Evolutionary conservation across 352 stramenopile species (phyloP).

Genomic region (Globisporangium megalacanthum): DNA sequence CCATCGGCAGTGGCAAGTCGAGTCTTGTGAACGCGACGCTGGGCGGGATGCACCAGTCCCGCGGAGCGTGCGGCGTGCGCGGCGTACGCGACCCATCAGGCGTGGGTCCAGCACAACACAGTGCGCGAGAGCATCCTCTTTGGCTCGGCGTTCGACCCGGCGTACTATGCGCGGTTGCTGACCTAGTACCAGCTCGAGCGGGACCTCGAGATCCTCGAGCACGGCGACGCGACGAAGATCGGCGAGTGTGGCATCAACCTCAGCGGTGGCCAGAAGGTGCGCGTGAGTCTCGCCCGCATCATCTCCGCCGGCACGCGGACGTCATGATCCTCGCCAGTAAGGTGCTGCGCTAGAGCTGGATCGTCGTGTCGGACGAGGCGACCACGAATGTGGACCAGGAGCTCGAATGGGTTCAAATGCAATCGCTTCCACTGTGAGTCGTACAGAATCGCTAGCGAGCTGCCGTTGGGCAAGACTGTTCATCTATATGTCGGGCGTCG

Average conservation of each 20-base stretch:
- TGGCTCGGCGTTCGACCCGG: conserved; percentile 27
- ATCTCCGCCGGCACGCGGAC: too few relatives aligned
- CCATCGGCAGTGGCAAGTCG: conserved; percentile 27
- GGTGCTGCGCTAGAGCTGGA: too few relatives aligned
- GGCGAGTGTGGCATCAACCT: conserved; percentile 86
- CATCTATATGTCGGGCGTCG: too few relatives aligned
- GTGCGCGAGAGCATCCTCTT: conserved; percentile 61
- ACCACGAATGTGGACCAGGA: too few relatives aligned
- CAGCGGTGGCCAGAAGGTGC: conserved; percentile 77
- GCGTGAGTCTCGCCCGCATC: conserved; percentile 49
- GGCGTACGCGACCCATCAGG: conserved; percentile 34
- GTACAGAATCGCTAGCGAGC: too few relatives aligned
- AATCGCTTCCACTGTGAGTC: too few relatives aligned
- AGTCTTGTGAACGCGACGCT: conserved; percentile 44
- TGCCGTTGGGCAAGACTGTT: too few relatives aligned
- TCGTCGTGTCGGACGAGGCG: too few relatives aligned
- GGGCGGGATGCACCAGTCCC: conserved; percentile 35
- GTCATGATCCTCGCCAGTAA: too few relatives aligned
- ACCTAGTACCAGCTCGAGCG: conserved; percentile 69
- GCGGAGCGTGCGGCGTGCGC: conserved; percentile 17
- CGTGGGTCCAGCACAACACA: conserved; percentile 46
- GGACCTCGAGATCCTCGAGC: conserved; percentile 83
- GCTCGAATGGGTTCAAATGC: too few relatives aligned
- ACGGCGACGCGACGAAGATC: conserved; percentile 92
- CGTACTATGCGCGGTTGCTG: conserved; percentile 48